phyloP scores from a whole-genome alignment of 805 yeast genomes.

The Saturnispora dispora region DNA sequence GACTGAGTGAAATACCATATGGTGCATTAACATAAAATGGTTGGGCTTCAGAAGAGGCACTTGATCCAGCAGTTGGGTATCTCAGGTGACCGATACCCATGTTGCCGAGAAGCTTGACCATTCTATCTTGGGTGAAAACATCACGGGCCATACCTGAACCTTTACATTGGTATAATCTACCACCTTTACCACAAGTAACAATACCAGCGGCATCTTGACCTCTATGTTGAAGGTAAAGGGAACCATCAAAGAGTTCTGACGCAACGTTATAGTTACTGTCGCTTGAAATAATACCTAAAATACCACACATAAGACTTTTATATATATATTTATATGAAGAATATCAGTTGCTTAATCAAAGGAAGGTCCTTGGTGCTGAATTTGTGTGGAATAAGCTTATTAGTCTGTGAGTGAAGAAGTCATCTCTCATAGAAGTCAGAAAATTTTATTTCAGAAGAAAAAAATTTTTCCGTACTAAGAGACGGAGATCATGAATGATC shows the following conservation, averaged over 20 bases:
- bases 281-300: constrained; percentile 78
- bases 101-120: constrained; percentile 74
- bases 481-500: neutral
- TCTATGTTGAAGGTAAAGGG: constrained; percentile 87
- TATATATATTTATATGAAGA: neutral
- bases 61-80: constrained; percentile 96
- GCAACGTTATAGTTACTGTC: constrained; percentile 69
- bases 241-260: constrained; percentile 86
- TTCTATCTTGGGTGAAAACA: constrained; percentile 80
- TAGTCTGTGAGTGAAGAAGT: neutral
- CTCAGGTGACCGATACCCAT: constrained; percentile 94
- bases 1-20: constrained; percentile 83
- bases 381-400: neutral
- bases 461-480: neutral
- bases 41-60: constrained; percentile 95
- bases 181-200: constrained; percentile 88
- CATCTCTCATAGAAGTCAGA: neutral
- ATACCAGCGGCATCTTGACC: constrained; percentile 99
- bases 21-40: constrained; percentile 98
- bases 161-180: constrained; percentile 92
- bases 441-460: neutral
- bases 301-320: constrained; percentile 71
- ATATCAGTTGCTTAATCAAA: neutral
- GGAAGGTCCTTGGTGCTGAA: neutral
- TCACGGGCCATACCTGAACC: constrained; percentile 99